Conservation (phyloP, 1,284 basidiomycete genomes). For the Heterobasidion annosum region DNA sequence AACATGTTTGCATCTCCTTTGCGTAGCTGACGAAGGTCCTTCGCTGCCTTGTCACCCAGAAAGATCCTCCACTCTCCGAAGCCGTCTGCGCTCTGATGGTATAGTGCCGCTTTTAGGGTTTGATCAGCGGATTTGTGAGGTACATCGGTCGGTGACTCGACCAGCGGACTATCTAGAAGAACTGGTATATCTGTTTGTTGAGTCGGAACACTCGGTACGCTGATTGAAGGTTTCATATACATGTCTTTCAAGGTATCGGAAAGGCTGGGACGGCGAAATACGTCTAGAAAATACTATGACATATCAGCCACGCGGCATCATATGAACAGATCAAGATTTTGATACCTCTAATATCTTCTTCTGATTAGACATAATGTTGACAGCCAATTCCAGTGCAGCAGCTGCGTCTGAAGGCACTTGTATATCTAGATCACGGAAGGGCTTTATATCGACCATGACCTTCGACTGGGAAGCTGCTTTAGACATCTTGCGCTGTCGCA, state of each 20-base stretch:
- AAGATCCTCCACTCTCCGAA: slow-evolving; percentile 43
- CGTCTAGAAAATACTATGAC: not conserved
- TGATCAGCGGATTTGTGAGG: not conserved
- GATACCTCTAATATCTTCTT: not conserved
- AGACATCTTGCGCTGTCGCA: not conserved
- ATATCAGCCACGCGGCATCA: not conserved
- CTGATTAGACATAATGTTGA: not conserved
- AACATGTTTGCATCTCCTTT: slow-evolving; percentile 30
- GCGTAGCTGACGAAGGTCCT: slow-evolving; percentile 26
- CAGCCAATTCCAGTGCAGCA: not conserved
- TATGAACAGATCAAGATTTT: not conserved
- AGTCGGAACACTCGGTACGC: not conserved
- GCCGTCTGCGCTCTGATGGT: slow-evolving; percentile 32
- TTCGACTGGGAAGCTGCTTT: not conserved
- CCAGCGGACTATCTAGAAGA: not conserved
- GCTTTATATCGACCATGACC: not conserved
- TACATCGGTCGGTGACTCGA: not conserved
- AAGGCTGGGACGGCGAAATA: not conserved
- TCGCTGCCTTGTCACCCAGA: slow-evolving; percentile 28
- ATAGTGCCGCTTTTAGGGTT: slow-evolving; percentile 13
- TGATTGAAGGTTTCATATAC: not conserved
- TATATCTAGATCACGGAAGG: not conserved
- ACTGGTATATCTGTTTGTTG: not conserved
- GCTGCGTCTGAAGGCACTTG: not conserved
- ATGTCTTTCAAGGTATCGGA: not conserved